These are phyloP conservation scores for Trypanosoma cruzi DNA, from an alignment of 208 protist species.

Conservation along the genomic window DNA sequence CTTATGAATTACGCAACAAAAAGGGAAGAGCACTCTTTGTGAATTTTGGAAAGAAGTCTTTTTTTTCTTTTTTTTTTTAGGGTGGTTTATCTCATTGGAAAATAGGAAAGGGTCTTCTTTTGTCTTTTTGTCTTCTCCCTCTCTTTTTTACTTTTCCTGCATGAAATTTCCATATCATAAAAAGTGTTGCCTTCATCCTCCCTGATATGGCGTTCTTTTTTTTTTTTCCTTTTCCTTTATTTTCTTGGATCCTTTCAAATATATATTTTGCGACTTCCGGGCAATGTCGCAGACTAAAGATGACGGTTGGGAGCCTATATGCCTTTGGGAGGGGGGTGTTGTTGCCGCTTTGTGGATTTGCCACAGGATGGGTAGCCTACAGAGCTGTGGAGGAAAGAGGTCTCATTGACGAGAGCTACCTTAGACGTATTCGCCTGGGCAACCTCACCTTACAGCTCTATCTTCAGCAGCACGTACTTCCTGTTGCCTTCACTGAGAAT, in stretches of 20 bases:
- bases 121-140: too few relatives aligned
- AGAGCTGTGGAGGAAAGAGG: constrained; percentile 41
- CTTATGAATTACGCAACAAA: too few relatives aligned
- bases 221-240: neutral
- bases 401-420: constrained; percentile 36
- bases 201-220: constrained; percentile 3
- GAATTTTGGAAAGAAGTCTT: too few relatives aligned
- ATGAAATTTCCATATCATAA: too few relatives aligned
- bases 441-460: constrained; percentile 66
- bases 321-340: constrained; percentile 19
- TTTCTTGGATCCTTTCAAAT: too few relatives aligned
- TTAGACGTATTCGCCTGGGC: constrained; percentile 47
- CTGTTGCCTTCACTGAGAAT: constrained; percentile 46
- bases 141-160: too few relatives aligned
- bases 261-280: too few relatives aligned
- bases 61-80: neutral
- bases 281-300: neutral
- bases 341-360: constrained; percentile 65
- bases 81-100: too few relatives aligned
- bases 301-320: constrained; percentile 12
- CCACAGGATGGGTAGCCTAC: constrained; percentile 62
- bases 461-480: constrained; percentile 50
- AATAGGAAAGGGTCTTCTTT: too few relatives aligned
- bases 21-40: too few relatives aligned
- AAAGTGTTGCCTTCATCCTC: neutral